Conservation (phyloP, 1,284 basidiomycete species). For the Cystobasidium sp. region DNA sequence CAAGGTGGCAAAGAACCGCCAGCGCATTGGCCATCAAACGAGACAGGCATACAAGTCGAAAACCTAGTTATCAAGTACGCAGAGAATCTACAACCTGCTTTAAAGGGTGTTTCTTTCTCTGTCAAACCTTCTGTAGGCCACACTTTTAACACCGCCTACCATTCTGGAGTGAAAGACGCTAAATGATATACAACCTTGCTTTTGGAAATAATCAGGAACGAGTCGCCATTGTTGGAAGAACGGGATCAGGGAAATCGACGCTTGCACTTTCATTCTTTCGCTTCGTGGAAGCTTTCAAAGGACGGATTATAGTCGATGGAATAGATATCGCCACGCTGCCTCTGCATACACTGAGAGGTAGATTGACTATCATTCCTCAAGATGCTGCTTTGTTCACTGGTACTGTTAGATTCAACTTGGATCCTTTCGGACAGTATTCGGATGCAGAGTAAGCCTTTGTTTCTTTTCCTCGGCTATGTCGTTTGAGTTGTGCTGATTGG, state of each 20-base stretch:
- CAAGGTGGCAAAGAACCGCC: constrained; percentile 60
- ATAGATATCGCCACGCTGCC: constrained; percentile 60
- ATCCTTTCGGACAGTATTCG: constrained; percentile 15
- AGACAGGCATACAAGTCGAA: constrained; percentile 59
- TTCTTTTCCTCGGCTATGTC: background rate
- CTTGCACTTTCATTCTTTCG: constrained; percentile 61
- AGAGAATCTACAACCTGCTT: constrained; percentile 60
- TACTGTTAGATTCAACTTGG: constrained; percentile 53
- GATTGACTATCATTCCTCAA: constrained; percentile 63
- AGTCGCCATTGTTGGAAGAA: constrained; percentile 63
- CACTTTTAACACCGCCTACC: background rate
- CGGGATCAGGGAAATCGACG: constrained; percentile 57
- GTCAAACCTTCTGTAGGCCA: constrained; percentile 58
- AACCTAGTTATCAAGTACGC: constrained; percentile 61
- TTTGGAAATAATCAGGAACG: constrained; percentile 21
- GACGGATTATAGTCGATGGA: constrained; percentile 60
- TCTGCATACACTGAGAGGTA: constrained; percentile 60
- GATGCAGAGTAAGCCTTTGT: constrained; percentile 22
- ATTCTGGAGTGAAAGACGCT: no score
- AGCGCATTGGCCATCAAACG: constrained; percentile 60
- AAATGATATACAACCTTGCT: no score
- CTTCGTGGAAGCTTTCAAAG: constrained; percentile 59
- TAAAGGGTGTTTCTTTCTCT: constrained; percentile 60
- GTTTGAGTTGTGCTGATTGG: no score
- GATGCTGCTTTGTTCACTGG: constrained; percentile 60